phyloP scores from a whole-genome alignment of 2,329 filamentous ascomycete species.

The Pseudogymnoascus sp. region DNA sequence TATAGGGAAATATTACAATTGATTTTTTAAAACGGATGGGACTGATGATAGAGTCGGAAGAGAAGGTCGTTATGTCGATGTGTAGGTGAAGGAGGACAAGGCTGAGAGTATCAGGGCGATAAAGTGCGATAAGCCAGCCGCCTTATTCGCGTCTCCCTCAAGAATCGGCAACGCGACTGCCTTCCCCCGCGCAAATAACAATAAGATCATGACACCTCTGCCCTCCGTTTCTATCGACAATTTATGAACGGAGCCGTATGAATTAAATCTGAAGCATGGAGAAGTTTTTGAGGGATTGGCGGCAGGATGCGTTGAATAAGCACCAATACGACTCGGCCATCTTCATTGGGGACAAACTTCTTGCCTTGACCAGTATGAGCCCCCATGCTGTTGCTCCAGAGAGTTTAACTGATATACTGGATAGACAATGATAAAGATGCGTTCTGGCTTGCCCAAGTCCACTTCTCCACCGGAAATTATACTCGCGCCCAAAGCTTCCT shows the following conservation, averaged over 20 bases:
- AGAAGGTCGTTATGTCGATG: too few relatives aligned
- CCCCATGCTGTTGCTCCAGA: neutral
- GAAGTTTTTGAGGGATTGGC: slow-evolving; percentile 86
- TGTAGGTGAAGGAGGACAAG: neutral
- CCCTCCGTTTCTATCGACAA: neutral
- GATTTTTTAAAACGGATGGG: neutral
- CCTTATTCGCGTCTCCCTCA: neutral
- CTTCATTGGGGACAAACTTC: slow-evolving; percentile 93
- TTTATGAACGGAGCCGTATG: neutral
- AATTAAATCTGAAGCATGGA: slow-evolving; percentile 57
- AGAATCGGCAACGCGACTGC: slow-evolving; percentile 2
- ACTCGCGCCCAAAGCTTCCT: slow-evolving; percentile 84
- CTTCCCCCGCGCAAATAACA: neutral
- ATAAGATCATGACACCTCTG: neutral
- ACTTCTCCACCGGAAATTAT: slow-evolving; percentile 93
- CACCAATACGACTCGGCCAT: slow-evolving; percentile 95
- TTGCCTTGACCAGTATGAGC: slow-evolving; percentile 77
- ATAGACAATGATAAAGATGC: slow-evolving; percentile 87
- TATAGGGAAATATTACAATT: neutral
- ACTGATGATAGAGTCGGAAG: neutral
- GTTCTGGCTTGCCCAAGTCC: slow-evolving; percentile 96
- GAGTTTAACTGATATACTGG: neutral
- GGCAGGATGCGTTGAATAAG: slow-evolving; percentile 90
- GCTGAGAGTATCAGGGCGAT: neutral
- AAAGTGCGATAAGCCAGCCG: neutral